A percentile compares a stretch with the other conserved stretches of the same genome.
Evolutionary conservation across 768 basidiomycete genomes (phyloP).

Genomic region (Tylopilus vinaceipallidus): DNA sequence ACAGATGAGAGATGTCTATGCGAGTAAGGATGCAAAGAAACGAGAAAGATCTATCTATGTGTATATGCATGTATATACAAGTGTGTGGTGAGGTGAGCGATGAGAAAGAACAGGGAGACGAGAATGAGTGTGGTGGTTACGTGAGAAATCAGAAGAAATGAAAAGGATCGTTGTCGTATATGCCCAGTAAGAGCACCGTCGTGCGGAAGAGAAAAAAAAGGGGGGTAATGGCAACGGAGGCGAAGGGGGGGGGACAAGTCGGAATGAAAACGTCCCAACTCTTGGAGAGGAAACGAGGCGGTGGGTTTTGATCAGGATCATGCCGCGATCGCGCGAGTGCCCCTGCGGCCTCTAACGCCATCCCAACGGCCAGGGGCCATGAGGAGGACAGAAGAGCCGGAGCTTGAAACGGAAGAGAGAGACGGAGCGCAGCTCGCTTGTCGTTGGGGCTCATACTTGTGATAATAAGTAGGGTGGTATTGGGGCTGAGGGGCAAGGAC

Average conservation of each 20-base stretch:
- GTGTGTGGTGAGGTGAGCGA: constrained; percentile 27
- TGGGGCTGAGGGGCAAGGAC: constrained; percentile 20
- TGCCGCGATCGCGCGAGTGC: constrained; percentile 7
- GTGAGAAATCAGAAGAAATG: constrained; percentile 4
- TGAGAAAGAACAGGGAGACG: constrained; percentile 2
- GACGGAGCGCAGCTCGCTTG: constrained; percentile 19
- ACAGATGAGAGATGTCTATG: constrained; percentile 28
- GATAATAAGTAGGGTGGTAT: constrained; percentile 12
- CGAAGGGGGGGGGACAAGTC: constrained; percentile 15
- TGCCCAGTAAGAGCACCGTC: constrained; percentile 20
- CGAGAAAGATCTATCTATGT: constrained; percentile 32
- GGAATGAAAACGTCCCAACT: constrained; percentile 22
- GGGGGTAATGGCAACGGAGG: background rate
- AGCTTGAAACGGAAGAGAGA: constrained; percentile 21
- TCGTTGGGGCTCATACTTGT: constrained; percentile 14
- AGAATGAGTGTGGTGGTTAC: constrained; percentile 28
- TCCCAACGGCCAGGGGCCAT: constrained; percentile 27
- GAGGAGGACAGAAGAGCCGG: constrained; percentile 29
- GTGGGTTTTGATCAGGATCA: constrained; percentile 10
- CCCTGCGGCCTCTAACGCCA: constrained; percentile 15
- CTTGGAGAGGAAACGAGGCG: constrained; percentile 5
- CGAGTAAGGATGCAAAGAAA: constrained; percentile 24
- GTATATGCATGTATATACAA: constrained; percentile 39
- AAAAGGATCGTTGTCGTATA: constrained; percentile 26
- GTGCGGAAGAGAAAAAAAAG: constrained; percentile 2